Conservation (phyloP, 2,329 filamentous ascomycete species). For the Fusarium goolgardi region DNA sequence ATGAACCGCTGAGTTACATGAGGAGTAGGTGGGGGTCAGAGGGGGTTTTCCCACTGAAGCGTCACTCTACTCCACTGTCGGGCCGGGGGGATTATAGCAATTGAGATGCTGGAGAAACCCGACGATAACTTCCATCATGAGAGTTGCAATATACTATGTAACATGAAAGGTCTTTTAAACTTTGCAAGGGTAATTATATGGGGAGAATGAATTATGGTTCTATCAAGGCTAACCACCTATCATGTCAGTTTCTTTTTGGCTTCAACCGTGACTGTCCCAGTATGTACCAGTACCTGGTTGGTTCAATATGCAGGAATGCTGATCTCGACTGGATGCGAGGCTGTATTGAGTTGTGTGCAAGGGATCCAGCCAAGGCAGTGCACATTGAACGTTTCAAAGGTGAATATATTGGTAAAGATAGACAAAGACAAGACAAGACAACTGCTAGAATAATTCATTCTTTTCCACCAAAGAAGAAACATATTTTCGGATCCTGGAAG, state of each 20-base stretch:
- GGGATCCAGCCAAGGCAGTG: conserved; percentile 2
- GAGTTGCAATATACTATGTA: not conserved
- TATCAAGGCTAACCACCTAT: not conserved
- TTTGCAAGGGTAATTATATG: conserved; percentile 11
- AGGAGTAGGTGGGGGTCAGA: conserved; percentile 3
- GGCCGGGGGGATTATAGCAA: not conserved
- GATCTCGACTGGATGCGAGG: conserved; percentile 15
- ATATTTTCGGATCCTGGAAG: not conserved
- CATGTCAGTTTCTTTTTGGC: conserved; percentile 1
- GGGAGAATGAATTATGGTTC: not conserved
- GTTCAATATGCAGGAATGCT: conserved; percentile 3
- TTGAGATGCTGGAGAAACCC: not conserved
- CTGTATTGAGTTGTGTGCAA: conserved; percentile 6
- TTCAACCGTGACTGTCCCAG: not conserved
- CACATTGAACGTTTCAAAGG: conserved; percentile 17
- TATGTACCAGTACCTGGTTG: not conserved
- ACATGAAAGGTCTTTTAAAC: not conserved
- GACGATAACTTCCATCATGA: not conserved
- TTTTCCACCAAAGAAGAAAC: conserved; percentile 6
- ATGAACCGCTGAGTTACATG: conserved; percentile 15
- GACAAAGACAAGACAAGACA: not conserved
- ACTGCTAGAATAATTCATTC: conserved; percentile 5
- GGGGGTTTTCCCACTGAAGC: conserved; percentile 5
- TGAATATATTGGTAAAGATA: not conserved
- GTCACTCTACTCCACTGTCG: conserved; percentile 26